Evolutionary conservation across 257 asterid genomes (phyloP), one percentile per base, ranked within the genome.

Genomic region (Oldenlandia corymbosa): DNA sequence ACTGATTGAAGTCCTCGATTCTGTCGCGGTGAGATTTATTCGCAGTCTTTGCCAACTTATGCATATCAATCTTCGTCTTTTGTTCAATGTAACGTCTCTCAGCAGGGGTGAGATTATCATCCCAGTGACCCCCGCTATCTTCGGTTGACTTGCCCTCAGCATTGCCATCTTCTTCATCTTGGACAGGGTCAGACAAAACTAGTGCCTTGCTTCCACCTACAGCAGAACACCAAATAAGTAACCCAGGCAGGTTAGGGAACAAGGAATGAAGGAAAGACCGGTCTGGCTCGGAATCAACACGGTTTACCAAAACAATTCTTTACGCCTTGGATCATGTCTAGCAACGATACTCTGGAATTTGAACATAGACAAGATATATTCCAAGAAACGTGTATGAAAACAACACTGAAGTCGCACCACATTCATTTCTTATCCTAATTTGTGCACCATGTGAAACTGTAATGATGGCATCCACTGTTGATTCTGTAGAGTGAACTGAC

Each of bases 61-160:
- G 84, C 37, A 62, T 68, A 70, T 92, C 85, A 23, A 92, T 92
- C 58, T 58, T 72, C 58, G 78, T 93, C 73, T 88, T 82, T 59
- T 92, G 97, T 68, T 92, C 97, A 78, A 92, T 77, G 80, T 92
- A 89, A 49, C 95, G 93, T 71, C 94, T 83, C 86, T 92, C 97
- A 4, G 91, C 98, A 24, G 96, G 94, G 68, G 99, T 92, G 45
- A 92, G 83, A 68, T 84, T 68, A 69, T 77, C 74, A 61, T 84
- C 87, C 87, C 88, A 84, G 50, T 64, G 60, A 60, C 77, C 58
- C 1, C 79, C 73, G 60, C 75, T 81, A 52, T 49, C 88, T 62
- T 78, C 85, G 1, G 36, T 28, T 14, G 76, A 37, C 62, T 76
- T 79, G 70, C 66, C 73, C 1, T 53, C 43, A 66, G 75, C 84